A percentile compares a stretch with the other conserved stretches of the same genome.
Conservation (phyloP, 208 protist species). For the Wallacemonas sp. region DNA sequence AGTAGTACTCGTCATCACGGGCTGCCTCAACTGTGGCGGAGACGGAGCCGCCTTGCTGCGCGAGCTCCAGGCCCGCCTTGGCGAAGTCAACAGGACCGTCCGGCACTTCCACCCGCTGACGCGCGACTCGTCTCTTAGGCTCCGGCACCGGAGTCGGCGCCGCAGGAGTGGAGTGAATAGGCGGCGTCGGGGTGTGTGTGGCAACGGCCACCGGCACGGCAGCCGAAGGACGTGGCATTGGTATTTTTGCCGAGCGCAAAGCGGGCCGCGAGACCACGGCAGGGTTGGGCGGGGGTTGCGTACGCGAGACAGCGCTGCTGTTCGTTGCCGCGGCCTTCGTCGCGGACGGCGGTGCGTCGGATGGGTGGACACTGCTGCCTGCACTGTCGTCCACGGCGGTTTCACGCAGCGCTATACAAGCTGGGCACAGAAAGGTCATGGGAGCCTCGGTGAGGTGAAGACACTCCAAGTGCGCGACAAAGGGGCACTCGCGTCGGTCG, state of each 20-base stretch:
- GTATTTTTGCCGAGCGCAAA: neutral
- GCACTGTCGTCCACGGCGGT: neutral
- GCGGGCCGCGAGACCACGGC: too few relatives aligned
- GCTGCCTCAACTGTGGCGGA: too few relatives aligned
- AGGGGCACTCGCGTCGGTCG: slow-evolving; percentile 72
- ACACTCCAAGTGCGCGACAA: slow-evolving; percentile 76
- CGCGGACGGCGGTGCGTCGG: too few relatives aligned
- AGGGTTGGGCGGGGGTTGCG: too few relatives aligned
- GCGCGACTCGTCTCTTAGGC: neutral
- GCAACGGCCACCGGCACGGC: neutral
- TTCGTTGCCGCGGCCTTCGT: too few relatives aligned
- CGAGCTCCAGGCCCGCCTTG: slow-evolving; percentile 15
- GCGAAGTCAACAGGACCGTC: slow-evolving; percentile 25
- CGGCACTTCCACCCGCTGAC: slow-evolving; percentile 1
- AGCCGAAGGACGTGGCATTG: neutral
- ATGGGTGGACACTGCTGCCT: neutral
- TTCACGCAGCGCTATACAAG: slow-evolving; percentile 37
- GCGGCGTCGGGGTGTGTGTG: neutral
- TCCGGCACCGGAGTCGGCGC: neutral
- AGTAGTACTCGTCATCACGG: slow-evolving; percentile 48
- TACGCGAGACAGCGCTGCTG: too few relatives aligned
- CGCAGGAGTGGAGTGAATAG: neutral
- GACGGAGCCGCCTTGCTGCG: neutral
- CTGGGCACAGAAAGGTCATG: slow-evolving; percentile 62
- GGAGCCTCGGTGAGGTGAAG: slow-evolving; percentile 57